Evolutionary conservation across 345 rosid genomes (phyloP), one percentile per base, ranked within the genome.

Genomic region (Microthlaspi erraticum): DNA sequence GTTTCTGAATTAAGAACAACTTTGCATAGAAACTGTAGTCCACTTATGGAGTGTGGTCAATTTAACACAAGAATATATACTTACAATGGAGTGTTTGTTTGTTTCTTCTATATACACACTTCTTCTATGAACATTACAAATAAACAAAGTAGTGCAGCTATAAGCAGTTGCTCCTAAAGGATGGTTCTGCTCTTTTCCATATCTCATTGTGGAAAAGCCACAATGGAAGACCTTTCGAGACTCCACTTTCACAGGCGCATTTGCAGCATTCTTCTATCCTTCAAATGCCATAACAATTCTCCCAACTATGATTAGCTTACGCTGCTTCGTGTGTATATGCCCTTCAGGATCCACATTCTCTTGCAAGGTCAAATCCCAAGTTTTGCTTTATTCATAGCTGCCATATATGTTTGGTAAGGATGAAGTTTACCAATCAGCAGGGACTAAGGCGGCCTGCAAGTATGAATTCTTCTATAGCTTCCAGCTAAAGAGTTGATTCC

Each of bases 321-420:
- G 19, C 55, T 62, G 76, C 39, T 42, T 36, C 9, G 14, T 13
- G 45, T 32, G 38, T 46, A 43, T 62, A 59, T 10, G 1, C 33
- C 67, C 34, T 71, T 71, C 18, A 42, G 29, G 14, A 51, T 62
- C 75, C 50, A 64, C 43, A 56, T 37, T 56, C 6, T 16, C 49
- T 32, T 54, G 46, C 55, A 61, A 52, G n/a, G 3, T 51, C 61
- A 55, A 23, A 55, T 36, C 34, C 23, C 8, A 57, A 39, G 53
- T 37, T 64, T 18, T 26, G 36, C 18, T 44, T 33, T 55, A 45
- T 45, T 33, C 62, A 42, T 5, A 19, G 31, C 2, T 60, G 34
- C 39, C 76, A 52, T n/a, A n/a, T n/a, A n/a, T 14, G 46, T 55
- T 62, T 50, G 61, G 45, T 6, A 7, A 50, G 14, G 14, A 52